Base-by-base conservation (phyloP, 2,329 filamentous ascomycete species). In the Ilyonectria sp. region DNA sequence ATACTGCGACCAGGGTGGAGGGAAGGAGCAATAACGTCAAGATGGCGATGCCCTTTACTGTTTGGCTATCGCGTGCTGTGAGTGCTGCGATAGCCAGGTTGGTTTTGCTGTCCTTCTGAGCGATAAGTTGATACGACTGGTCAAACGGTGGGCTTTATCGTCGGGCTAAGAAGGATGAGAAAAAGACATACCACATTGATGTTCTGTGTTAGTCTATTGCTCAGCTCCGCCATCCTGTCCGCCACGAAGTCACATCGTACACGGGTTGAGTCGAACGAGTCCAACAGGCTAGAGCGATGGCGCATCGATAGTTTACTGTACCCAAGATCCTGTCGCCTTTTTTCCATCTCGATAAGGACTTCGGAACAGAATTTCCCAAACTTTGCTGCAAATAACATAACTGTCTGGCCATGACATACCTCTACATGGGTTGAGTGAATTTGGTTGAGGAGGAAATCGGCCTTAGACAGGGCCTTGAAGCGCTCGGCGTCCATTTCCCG, bases 141-240 rank as follows among this genome's bases (percentile, higher is more conserved):
- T 7, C n/a, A 33, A n/a, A 31, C 13, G 15, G 47, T 50, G 23
- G 31, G 47, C 47, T 52, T 35, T 3, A 13, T 21, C n/a, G 17
- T 17, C 15, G 10, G 37, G 17, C 13, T 6, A 26, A 26, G 26
- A 26, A 26, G 26, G 26, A 40, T 17, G 15, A 40, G 37, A 15
- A n/a, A 15, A 40, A 40, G 4, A 40, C 37, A 9, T 37, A 68
- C 66, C 57, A 65, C 61, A 33, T 68, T 65, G 33, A 68, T 68
- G 26, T 65, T 57, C 6, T 57, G 50, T 2, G 29, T 29, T n/a
- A 67, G 35, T n/a, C 65, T 49, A 33, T 56, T 44, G 13, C 23
- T 47, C 10, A 68, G 33, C 23, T 60, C 52, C 3, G 26, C 26
- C 6, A 65, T 6, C 17, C 56, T 29, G 19, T 65, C 37, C 46